These are phyloP conservation scores for Phaffomyces opuntiae DNA, from an alignment of 805 yeast genomes.

Conservation along the genomic window DNA sequence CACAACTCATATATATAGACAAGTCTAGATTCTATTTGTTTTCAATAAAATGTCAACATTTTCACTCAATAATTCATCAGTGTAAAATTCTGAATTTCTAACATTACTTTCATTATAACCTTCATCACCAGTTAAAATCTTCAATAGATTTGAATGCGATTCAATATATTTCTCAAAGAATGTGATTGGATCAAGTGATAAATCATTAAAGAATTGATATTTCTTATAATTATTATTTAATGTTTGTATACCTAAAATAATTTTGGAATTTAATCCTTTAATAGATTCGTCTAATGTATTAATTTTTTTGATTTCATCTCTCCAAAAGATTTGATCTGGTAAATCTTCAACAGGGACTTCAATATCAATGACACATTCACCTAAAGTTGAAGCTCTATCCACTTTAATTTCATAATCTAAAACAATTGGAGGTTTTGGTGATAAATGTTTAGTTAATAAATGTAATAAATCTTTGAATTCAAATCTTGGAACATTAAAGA, in stretches of 20 bases:
- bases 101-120: slow-evolving; percentile 85
- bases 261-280: slow-evolving; percentile 25
- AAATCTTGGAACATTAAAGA: slow-evolving; percentile 45
- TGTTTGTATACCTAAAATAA: slow-evolving; percentile 40
- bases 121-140: slow-evolving; percentile 83
- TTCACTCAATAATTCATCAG: slow-evolving; percentile 8
- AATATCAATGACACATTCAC: slow-evolving; percentile 74
- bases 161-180: slow-evolving; percentile 70
- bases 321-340: slow-evolving; percentile 21
- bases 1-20: slow-evolving; percentile 33
- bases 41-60: slow-evolving; percentile 8
- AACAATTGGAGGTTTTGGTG: slow-evolving; percentile 74
- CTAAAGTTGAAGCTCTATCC: slow-evolving; percentile 68
- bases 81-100: slow-evolving; percentile 73
- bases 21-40: slow-evolving; percentile 25
- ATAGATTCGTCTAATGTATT: slow-evolving; percentile 25
- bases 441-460: slow-evolving; percentile 54
- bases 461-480: slow-evolving; percentile 70
- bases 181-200: slow-evolving; percentile 78
- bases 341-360: slow-evolving; percentile 43
- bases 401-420: slow-evolving; percentile 73
- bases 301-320: slow-evolving; percentile 26
- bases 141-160: slow-evolving; percentile 77
- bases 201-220: slow-evolving; percentile 75
- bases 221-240: slow-evolving; percentile 51